Base-by-base conservation (phyloP, 2,329 filamentous ascomycete genomes). In the Talaromyces pinophilus region DNA sequence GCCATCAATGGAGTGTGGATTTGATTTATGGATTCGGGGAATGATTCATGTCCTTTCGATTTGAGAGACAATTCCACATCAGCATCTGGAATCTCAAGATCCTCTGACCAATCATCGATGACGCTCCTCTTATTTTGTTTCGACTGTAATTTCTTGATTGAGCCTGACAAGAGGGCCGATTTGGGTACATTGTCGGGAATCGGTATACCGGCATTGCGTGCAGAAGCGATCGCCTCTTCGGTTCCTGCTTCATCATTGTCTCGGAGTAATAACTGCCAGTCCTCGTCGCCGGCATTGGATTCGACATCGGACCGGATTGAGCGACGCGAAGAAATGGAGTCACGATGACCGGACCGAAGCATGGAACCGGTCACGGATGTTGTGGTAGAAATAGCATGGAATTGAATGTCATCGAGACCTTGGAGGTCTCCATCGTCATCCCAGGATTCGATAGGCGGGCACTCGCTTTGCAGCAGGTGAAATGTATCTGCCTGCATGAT, bases 91-190 rank as follows among this genome's bases (percentile, higher is more conserved):
- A 93, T 77, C 71, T 92, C 90, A 59, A 94, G 79, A 71, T 94
- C 92, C 71, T 93, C 90, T 68, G 88, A 89, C 89, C 92, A 94
- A 76, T 94, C 91, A 72, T 93, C 90, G 69, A 91, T 88, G 67
- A 92, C 87, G 48, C 89, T 87, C 73, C 87, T 90, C 73, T 88
- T 89, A 22, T 90, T 84, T 73, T 90, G 92, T 71, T 87, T 86
- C 67, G 88, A 88, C 60, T 93, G 93, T 40, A 98, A 84, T 71
- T 93, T 86, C 81, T 96, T 96, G 75, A 98, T 98, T 10, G 93
- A 94, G 62, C 95, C 95, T 63, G 94, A 94, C 76, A 95, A 87
- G 50, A 99, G 83, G 35, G 95, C 95, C 22, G 94, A 97, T 35
- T 91, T 88, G 1, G 94, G 93, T 38, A 98, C 88, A 75, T 93